Conservation (phyloP, 108 stramenopile genomes). For the Phaeodactylum tricornutum region DNA sequence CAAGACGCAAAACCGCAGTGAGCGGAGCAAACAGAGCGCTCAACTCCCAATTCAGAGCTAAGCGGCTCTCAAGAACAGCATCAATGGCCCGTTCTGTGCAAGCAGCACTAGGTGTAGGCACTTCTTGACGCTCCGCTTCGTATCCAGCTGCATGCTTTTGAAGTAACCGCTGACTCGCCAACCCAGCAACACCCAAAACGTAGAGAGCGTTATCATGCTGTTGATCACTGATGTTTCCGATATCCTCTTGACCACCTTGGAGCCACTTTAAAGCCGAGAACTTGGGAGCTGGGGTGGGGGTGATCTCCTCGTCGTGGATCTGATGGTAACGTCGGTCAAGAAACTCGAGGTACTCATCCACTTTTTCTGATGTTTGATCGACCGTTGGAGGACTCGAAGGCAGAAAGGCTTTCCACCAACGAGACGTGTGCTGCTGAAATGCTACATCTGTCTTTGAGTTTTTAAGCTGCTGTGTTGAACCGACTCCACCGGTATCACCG, state of each 20-base stretch:
- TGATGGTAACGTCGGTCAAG: constrained; percentile 30
- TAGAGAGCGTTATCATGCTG: constrained; percentile 34
- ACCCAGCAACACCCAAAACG: constrained; percentile 31
- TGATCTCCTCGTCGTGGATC: too few species aligned
- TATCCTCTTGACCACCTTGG: too few species aligned
- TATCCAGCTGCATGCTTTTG: constrained; percentile 27
- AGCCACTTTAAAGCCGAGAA: too few species aligned
- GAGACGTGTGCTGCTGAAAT: neutral
- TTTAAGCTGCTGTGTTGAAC: neutral
- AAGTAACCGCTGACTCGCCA: constrained; percentile 27
- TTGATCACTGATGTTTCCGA: too few species aligned
- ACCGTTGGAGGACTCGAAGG: neutral
- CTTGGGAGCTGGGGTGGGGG: too few species aligned
- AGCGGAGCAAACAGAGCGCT: too few species aligned
- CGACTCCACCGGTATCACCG: constrained; percentile 2
- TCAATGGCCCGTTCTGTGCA: too few species aligned
- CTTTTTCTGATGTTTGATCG: constrained; percentile 5
- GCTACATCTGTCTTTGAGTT: neutral
- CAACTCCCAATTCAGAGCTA: too few species aligned
- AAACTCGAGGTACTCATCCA: constrained; percentile 40
- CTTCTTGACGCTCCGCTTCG: neutral
- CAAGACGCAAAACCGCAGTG: too few species aligned
- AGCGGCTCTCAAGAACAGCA: too few species aligned
- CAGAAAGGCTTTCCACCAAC: constrained; percentile 1
- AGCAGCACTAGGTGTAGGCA: too few species aligned